Evolutionary conservation across 257 asterid species (phyloP), one percentile per base, ranked within the genome.

Genomic region (Plantago ovata): DNA sequence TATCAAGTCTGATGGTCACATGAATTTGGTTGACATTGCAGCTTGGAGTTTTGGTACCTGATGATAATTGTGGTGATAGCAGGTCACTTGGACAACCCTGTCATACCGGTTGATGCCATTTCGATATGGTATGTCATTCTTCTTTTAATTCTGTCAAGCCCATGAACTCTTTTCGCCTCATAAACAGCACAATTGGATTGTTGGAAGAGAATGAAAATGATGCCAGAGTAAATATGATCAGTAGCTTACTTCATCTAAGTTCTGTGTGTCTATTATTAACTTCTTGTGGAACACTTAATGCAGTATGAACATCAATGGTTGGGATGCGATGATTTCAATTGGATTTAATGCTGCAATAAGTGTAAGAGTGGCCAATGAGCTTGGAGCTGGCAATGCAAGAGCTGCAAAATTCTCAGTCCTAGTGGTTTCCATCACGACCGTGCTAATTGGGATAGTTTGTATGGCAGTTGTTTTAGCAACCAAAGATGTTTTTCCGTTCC

Each of bases 1-100:
- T 61, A 36, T 58, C 54, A 43, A 18, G 66, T 51, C 19, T 65
- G 38, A 15, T 49, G 28, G 0, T 8, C 13, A 50, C 28, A 41
- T 36, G 20, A 36, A 18, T 2, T 5, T 24, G 32, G 32, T 24
- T 24, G 2, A 24, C 5, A 5, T 24, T 69, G 89, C 83, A 89
- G 97, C 80, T 77, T 89, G 92, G 97, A 89, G 78, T 83, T 85
- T 56, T 89, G 97, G 97, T 89, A 85, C 71, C 69, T 84, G 75
- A 86, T 86, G 95, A 44, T 78, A 24, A 40, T 83, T 47, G 58
- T 89, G 33, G 88, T 86, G 13, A 77, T 89, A 50, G 88, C 81
- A 1, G 97, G 97, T 57, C 81, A 80, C 63, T 63, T 89, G 83
- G 75, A 79, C 11, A 81, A 89, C 66, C 91, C 97, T 50, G 77